Base-by-base conservation (phyloP, 108 stramenopile species). In the Skeletonema menzelii region DNA sequence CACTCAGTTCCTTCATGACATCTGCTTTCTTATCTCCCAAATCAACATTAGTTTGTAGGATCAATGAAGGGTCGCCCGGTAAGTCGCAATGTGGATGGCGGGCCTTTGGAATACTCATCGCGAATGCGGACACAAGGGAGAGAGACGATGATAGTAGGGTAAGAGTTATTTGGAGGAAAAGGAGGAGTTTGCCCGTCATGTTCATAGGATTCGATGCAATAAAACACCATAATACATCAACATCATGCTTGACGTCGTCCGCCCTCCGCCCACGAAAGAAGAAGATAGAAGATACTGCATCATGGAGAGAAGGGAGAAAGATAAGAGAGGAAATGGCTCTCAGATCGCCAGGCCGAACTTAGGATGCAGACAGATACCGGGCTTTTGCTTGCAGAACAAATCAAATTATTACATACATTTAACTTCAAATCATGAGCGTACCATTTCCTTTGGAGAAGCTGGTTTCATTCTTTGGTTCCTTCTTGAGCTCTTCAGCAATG, bases 21-120 rank as follows among this genome's bases (percentile, higher is more conserved):
- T 90, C 83, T 26, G 82, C 31, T 63, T 94, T 94, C 65, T 87
- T 82, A 70, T 75, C 80, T 17, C 90, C 93, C 10, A 94, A 65
- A 69, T 94, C 87, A n/a, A 90, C 84, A 80, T 88, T 94, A 7
- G 90, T 91, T 0, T 74, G 83, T 15, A 94, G 59, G 17, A 90
- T 75, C 5, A 94, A 65, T 4, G 86, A 88, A 5, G 90, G 93
- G 65, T 94, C 93, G 3, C 93, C 93, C 11, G 93, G 93, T 46
- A 90, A 80, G 24, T 68, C 63, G 56, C 82, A 87, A 72, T 75
- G 65, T 20, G 73, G 73, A 20, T 75, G 73, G 31, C 65, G 65
- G 40, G 15, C 40, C 0, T 3, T 42, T 4, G 40, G 40, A n/a
- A 4, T 4, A 15, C 40, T 42, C 40, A 42, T 42, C 40, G 40